A percentile compares a stretch with the other conserved stretches of the same genome.
phyloP scores from a whole-genome alignment of 129 eudicot species.

The Artemisia annua region DNA sequence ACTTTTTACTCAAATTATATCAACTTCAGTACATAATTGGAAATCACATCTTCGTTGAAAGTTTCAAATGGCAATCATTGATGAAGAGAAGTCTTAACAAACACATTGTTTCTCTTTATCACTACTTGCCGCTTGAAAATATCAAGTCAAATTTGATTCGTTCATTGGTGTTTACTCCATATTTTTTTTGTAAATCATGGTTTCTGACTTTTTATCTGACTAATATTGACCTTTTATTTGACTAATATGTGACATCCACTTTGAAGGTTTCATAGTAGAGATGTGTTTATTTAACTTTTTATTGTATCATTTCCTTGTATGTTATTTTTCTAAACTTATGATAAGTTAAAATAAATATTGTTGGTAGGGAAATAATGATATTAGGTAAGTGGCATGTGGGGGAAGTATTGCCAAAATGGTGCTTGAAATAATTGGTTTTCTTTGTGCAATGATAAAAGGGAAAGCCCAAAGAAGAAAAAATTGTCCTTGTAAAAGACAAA shows the following conservation, averaged over 20 bases:
- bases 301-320: not conserved
- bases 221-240: no score
- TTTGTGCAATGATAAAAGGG: slow-evolving; percentile 19
- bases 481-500: slow-evolving; percentile 20
- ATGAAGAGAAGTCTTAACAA: no score
- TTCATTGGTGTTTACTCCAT: no score
- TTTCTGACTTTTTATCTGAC: no score
- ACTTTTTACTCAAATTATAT: no score
- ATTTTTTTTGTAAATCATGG: no score
- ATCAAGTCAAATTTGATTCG: no score
- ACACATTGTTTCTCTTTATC: no score
- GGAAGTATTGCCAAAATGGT: slow-evolving; percentile 23
- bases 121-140: no score
- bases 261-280: not conserved
- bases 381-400: slow-evolving; percentile 20
- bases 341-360: not conserved
- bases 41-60: no score
- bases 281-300: not conserved
- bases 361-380: slow-evolving; percentile 14
- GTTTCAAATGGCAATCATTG: no score
- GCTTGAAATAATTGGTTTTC: slow-evolving; percentile 16
- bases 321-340: not conserved
- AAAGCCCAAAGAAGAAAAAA: slow-evolving; percentile 24
- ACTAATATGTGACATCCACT: not conserved
- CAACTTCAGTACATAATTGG: no score